Percentiles rank a stretch among this genome's conserved stretches.
These are phyloP conservation scores for Cardamine occulta DNA, from an alignment of 345 rosid genomes.

Conservation along the genomic window DNA sequence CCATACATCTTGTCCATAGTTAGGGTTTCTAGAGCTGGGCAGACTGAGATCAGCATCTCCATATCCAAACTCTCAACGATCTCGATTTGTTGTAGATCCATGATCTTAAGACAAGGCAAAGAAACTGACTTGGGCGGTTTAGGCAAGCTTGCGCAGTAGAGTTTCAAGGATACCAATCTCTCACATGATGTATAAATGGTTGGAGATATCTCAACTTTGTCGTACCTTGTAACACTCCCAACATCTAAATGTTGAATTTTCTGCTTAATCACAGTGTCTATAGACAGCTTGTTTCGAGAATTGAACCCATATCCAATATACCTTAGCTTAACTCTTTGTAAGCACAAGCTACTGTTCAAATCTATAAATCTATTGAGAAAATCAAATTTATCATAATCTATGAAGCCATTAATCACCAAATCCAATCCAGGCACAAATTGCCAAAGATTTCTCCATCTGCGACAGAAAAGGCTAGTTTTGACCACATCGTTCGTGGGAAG, in stretches of 20 bases:
- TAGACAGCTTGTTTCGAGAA: neutral
- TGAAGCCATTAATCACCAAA: neutral
- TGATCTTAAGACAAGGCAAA: constrained; percentile 22
- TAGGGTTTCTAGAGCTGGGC: constrained; percentile 11
- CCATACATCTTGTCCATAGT: neutral
- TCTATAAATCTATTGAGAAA: neutral
- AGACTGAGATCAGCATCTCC: constrained; percentile 23
- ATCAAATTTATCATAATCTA: neutral
- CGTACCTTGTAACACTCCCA: neutral
- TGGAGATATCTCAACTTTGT: constrained; percentile 19
- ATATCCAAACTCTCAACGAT: neutral
- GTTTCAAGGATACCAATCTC: constrained; percentile 30
- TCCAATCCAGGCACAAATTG: neutral
- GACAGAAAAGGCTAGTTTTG: constrained; percentile 1
- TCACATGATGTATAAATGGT: constrained; percentile 33
- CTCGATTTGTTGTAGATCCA: neutral
- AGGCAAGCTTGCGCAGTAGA: neutral
- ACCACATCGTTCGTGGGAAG: constrained; percentile 19
- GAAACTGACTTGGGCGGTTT: constrained; percentile 1
- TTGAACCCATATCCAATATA: neutral
- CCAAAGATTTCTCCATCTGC: constrained; percentile 28
- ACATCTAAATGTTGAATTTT: constrained; percentile 6
- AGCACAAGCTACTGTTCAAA: neutral
- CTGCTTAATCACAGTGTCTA: constrained; percentile 4
- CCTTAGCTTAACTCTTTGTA: constrained; percentile 20